Conservation (phyloP, 139 green algal genomes). For the Chlamydomonas eustigma region DNA sequence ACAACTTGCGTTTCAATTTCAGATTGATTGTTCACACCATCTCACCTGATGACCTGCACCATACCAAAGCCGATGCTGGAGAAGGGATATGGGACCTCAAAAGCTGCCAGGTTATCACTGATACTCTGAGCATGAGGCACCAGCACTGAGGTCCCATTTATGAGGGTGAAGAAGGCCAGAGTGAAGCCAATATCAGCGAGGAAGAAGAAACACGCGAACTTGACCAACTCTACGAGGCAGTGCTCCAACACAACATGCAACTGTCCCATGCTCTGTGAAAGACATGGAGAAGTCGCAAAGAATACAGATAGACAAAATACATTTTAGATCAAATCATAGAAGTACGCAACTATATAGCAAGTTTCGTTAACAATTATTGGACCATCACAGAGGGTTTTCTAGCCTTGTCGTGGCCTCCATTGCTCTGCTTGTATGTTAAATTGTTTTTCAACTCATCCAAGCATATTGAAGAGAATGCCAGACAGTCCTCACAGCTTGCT, state of each 20-base stretch:
- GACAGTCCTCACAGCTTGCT: not conserved
- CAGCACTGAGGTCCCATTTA: conserved; percentile 17
- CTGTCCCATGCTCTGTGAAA: conserved; percentile 23
- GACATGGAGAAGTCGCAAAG: not conserved
- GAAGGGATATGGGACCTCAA: not conserved
- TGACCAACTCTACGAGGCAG: conserved; percentile 36
- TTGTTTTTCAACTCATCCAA: not conserved
- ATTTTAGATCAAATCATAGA: not conserved
- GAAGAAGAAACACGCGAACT: conserved; percentile 39
- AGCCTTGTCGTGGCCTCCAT: not conserved
- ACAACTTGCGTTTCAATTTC: not conserved
- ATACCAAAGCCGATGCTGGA: conserved; percentile 19
- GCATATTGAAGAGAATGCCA: not conserved
- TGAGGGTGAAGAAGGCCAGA: conserved; percentile 49
- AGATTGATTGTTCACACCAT: not conserved
- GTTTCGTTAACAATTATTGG: too few species aligned
- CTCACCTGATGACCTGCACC: conserved; percentile 22
- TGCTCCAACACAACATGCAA: conserved; percentile 42
- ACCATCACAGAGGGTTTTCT: too few species aligned
- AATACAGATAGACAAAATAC: too few species aligned
- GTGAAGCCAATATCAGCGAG: conserved; percentile 51
- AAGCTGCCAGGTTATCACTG: not conserved
- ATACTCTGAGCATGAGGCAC: not conserved
- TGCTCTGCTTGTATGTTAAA: not conserved
- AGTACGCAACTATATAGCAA: too few species aligned